Conservation (phyloP, 2,329 filamentous ascomycete species). For the Penicillium expansum region DNA sequence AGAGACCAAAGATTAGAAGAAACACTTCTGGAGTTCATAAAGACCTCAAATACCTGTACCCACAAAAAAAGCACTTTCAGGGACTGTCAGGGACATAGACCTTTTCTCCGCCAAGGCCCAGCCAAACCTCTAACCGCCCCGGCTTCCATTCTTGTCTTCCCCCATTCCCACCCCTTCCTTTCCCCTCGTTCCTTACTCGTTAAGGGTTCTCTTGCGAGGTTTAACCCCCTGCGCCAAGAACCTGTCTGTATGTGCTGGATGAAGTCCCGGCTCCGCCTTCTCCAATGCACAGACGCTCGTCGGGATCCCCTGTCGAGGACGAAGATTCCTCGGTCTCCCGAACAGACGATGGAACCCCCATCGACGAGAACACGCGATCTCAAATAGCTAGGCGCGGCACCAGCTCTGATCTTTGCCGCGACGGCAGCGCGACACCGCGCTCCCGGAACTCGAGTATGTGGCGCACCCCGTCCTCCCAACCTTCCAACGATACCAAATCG, state of each 20-base stretch:
- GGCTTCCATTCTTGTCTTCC: constrained; percentile 7
- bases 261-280: constrained; percentile 34
- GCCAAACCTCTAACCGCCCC: constrained; percentile 11
- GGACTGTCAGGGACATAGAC: constrained; percentile 1
- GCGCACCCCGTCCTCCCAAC: constrained; percentile 33
- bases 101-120: constrained; percentile 18
- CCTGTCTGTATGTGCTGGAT: constrained; percentile 33
- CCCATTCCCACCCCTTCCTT: constrained; percentile 5
- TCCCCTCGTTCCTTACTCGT: constrained; percentile 12
- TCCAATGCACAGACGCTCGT: constrained; percentile 49
- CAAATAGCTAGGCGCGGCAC: constrained; percentile 38
- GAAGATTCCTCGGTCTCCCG: constrained; percentile 36
- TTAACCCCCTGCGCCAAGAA: constrained; percentile 24
- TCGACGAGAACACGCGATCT: constrained; percentile 34
- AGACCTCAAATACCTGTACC: not conserved
- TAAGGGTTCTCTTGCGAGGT: constrained; percentile 18
- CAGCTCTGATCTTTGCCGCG: constrained; percentile 36
- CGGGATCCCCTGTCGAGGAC: constrained; percentile 44
- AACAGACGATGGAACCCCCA: constrained; percentile 34
- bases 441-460: constrained; percentile 41
- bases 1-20: not conserved
- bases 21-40: not conserved
- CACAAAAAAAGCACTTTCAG: constrained; percentile 2
- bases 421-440: constrained; percentile 37
- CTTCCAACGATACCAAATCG: constrained; percentile 29